Evolutionary conservation across 768 basidiomycete species (phyloP).

Genomic region (Strobilomyces dryophilus): DNA sequence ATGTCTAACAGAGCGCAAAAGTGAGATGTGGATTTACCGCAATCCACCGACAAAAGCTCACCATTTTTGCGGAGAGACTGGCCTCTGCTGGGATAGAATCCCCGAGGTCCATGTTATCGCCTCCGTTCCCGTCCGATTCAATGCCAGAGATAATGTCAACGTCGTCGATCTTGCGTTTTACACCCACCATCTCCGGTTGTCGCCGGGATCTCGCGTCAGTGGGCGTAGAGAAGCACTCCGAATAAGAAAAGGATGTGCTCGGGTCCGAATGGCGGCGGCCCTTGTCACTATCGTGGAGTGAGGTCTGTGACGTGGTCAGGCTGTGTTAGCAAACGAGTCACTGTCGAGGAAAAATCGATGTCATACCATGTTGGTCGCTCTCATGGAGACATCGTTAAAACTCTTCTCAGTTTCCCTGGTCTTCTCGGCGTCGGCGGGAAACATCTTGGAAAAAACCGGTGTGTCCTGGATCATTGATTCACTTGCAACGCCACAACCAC

Average conservation of each 20-base stretch:
- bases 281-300: no score
- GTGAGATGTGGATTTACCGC: neutral
- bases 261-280: neutral
- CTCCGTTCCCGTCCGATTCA: neutral
- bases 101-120: neutral
- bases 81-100: neutral
- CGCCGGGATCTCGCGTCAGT: neutral
- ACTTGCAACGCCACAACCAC: neutral
- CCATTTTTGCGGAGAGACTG: neutral
- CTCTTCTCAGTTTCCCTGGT: neutral
- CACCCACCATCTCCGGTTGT: neutral
- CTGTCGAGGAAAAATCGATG: neutral
- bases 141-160: neutral
- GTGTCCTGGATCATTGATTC: neutral
- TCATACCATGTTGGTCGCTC: neutral
- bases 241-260: no score
- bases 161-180: constrained; percentile 1
- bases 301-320: neutral
- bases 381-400: neutral
- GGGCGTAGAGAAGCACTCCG: no score
- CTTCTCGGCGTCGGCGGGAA: neutral
- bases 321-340: neutral
- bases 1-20: neutral
- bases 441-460: neutral
- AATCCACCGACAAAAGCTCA: neutral